These are phyloP conservation scores for Amanita pseudoporphyria DNA, from an alignment of 768 basidiomycete genomes.

Conservation along the genomic window DNA sequence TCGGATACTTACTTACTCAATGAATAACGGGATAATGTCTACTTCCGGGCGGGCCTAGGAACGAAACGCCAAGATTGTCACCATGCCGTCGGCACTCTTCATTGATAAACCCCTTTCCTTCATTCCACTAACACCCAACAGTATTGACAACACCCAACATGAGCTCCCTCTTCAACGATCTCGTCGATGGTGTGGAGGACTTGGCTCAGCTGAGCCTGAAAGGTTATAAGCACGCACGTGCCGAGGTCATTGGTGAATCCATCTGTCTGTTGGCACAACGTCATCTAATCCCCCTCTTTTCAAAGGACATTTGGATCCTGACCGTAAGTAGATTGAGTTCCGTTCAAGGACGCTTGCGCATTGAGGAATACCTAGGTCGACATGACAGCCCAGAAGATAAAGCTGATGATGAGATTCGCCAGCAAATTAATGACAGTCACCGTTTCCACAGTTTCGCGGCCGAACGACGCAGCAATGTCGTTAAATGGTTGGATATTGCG, in stretches of 20 bases:
- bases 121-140: not conserved
- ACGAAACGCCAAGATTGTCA: no score
- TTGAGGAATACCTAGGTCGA: constrained; percentile 31
- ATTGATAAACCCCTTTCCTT: not conserved
- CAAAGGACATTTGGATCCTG: constrained; percentile 31
- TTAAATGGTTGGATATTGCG: constrained; percentile 58
- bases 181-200: not conserved
- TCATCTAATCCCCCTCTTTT: not conserved
- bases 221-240: constrained; percentile 4
- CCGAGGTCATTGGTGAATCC: constrained; percentile 27
- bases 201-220: not conserved
- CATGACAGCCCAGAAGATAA: constrained; percentile 75
- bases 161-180: not conserved
- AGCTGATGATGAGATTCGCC: constrained; percentile 57
- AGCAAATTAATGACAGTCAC: constrained; percentile 68
- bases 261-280: not conserved
- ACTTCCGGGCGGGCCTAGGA: no score
- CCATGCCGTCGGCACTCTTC: no score
- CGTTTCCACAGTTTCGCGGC: constrained; percentile 81
- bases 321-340: constrained; percentile 24
- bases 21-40: no score
- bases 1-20: no score
- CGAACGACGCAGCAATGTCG: constrained; percentile 56
- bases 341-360: not conserved
- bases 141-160: not conserved